A percentile compares a stretch with the other conserved stretches of the same genome.
phyloP scores from a whole-genome alignment of 257 asterid genomes.

The Misopates orontium region DNA sequence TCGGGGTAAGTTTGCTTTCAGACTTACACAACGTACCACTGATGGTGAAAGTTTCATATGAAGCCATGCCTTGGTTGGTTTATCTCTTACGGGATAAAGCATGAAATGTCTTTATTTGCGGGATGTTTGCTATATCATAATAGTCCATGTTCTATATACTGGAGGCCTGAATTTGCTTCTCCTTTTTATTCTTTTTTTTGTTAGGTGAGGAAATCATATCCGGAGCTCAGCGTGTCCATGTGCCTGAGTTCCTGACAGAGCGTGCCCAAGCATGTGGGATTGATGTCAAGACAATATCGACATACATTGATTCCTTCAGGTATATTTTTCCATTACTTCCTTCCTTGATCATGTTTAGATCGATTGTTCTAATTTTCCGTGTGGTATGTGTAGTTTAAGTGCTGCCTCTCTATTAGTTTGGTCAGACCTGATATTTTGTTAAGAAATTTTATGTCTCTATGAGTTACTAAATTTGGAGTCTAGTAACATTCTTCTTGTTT shows the following conservation, averaged over 20 bases:
- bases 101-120: background rate
- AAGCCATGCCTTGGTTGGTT: background rate
- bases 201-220: constrained; percentile 94
- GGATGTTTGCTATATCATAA: background rate
- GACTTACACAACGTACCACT: background rate
- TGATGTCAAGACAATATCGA: constrained; percentile 68
- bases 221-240: constrained; percentile 92
- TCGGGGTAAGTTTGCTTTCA: constrained; percentile 52
- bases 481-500: background rate
- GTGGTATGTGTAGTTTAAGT: no score
- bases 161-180: constrained; percentile 5
- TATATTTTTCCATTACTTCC: constrained; percentile 20
- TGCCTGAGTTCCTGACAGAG: constrained; percentile 56
- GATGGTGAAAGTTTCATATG: background rate
- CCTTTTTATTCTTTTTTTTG: constrained; percentile 9
- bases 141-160: no score
- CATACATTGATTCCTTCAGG: constrained; percentile 89
- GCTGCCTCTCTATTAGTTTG: no score
- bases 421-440: no score
- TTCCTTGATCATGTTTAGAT: background rate
- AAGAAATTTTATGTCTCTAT: no score
- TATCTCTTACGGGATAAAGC: background rate
- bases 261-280: constrained; percentile 79
- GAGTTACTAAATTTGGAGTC: background rate
- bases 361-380: no score